Evolutionary conservation across 2,329 filamentous ascomycete genomes (phyloP).

Genomic region (Tricladium varicosporioides): DNA sequence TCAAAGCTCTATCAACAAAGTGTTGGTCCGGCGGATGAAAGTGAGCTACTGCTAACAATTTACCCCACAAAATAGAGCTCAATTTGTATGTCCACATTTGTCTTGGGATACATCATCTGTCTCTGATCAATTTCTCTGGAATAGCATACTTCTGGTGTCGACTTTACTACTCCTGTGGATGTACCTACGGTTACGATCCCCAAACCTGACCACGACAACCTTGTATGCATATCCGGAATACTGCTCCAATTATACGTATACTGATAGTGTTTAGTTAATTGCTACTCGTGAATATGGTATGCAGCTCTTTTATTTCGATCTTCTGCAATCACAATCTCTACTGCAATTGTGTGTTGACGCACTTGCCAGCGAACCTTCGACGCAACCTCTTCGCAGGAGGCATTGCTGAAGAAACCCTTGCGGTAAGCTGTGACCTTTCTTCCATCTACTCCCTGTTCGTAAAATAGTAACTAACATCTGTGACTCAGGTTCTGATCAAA

Average conservation of each 20-base stretch:
- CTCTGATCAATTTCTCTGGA: conserved; percentile 3
- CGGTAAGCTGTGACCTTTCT: conserved; percentile 20
- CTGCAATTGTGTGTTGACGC: conserved; percentile 14
- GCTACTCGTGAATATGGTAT: conserved; percentile 54
- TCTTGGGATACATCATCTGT: conserved; percentile 1
- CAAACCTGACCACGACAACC: conserved; percentile 58
- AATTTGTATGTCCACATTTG: conserved; percentile 42
- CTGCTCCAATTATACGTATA: not conserved
- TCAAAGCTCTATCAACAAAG: not conserved
- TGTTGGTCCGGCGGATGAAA: conserved; percentile 5
- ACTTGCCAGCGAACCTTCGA: conserved; percentile 36
- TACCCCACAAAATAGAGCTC: conserved; percentile 38
- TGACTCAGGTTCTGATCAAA: conserved; percentile 27
- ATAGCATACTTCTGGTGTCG: conserved; percentile 39
- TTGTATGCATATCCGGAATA: conserved; percentile 42
- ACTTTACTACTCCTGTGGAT: conserved; percentile 35
- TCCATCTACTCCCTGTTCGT: not conserved
- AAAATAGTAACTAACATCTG: conserved; percentile 13
- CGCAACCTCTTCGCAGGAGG: conserved; percentile 50
- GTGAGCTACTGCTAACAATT: conserved; percentile 18
- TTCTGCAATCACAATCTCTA: not conserved
- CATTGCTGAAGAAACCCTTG: conserved; percentile 45
- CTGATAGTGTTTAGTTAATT: conserved; percentile 23
- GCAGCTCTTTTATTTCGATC: conserved; percentile 17
- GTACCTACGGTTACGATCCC: conserved; percentile 51